phyloP scores from a whole-genome alignment of 495 filamentous ascomycete species.

The Penicillium atrosanguineum region DNA sequence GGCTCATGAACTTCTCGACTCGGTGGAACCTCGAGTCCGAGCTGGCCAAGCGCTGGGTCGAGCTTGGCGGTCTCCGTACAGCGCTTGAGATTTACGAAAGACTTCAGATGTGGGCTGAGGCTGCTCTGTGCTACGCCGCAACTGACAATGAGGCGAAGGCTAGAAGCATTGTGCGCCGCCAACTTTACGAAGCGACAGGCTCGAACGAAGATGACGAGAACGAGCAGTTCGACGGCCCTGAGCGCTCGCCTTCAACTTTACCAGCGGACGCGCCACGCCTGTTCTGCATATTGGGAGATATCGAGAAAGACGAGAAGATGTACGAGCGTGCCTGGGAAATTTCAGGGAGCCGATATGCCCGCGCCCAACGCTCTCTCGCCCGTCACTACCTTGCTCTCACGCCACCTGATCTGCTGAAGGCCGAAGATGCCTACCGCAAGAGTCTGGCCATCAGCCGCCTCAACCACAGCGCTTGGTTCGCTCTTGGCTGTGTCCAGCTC shows the following conservation, averaged over 20 bases:
- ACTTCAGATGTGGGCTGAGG: conserved; percentile 92
- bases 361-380: conserved; percentile 84
- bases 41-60: conserved; percentile 85
- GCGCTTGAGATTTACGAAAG: conserved; percentile 96
- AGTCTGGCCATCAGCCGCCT: conserved; percentile 76
- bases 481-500: conserved; percentile 82
- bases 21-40: conserved; percentile 94
- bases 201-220: conserved; percentile 48
- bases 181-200: conserved; percentile 66
- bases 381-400: conserved; percentile 66
- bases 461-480: conserved; percentile 81
- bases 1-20: conserved; percentile 76
- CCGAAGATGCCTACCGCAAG: conserved; percentile 72
- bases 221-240: conserved; percentile 57
- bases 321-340: conserved; percentile 90
- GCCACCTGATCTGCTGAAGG: conserved; percentile 58
- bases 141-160: conserved; percentile 85
- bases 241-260: conserved; percentile 53
- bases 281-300: conserved; percentile 91
- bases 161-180: conserved; percentile 65
- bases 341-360: conserved; percentile 73
- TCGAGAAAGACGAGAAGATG: conserved; percentile 67
- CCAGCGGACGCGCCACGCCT: conserved; percentile 83
- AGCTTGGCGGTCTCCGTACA: conserved; percentile 79
- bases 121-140: conserved; percentile 81